Conservation (phyloP, 1,284 basidiomycete genomes). For the Ceratobasidium sp. region DNA sequence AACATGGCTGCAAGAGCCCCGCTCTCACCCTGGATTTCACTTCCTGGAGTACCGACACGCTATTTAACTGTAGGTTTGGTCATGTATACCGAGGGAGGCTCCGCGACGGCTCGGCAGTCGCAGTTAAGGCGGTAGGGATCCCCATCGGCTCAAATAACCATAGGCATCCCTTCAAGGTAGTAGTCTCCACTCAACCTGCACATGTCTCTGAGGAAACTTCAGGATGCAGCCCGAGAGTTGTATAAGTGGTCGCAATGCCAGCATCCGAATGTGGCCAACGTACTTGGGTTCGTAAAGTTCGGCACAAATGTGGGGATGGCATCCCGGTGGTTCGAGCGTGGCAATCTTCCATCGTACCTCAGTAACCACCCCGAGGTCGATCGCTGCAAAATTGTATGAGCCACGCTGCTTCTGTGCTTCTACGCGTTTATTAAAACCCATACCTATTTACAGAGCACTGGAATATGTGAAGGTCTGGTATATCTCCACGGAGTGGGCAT, state of each 20-base stretch:
- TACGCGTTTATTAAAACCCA: neutral
- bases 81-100: constrained; percentile 6
- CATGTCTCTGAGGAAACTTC: neutral
- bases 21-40: neutral
- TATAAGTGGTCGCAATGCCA: constrained; percentile 6
- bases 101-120: neutral
- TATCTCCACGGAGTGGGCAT: neutral
- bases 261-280: neutral
- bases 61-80: neutral
- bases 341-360: neutral
- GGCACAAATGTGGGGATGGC: constrained; percentile 1
- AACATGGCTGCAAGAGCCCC: neutral
- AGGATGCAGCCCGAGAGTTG: constrained; percentile 13
- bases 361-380: neutral
- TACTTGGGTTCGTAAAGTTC: neutral
- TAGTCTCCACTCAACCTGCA: neutral
- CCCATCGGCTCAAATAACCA: neutral
- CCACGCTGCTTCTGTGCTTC: neutral
- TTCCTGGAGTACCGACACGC: neutral
- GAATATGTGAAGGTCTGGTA: neutral
- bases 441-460: neutral
- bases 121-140: constrained; percentile 5
- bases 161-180: too few species aligned
- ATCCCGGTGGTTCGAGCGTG: neutral
- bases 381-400: neutral